Evolutionary conservation across 78 protist species (phyloP).

Genomic region (Corallochytrium limacisporum): DNA sequence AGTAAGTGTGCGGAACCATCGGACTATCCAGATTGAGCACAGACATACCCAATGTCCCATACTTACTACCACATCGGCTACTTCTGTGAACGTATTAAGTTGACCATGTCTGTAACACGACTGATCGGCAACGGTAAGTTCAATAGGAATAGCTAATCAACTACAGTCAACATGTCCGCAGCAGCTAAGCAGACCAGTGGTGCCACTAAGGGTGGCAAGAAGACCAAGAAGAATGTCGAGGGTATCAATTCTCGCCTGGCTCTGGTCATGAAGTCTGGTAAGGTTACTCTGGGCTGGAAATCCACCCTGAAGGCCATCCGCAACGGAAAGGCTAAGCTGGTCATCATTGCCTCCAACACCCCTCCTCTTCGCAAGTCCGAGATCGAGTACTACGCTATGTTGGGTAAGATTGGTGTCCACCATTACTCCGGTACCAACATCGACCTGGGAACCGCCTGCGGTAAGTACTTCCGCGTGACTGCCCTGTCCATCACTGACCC

Average conservation of each 20-base stretch:
- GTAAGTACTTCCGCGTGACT: slow-evolving; percentile 83
- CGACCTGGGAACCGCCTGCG: slow-evolving; percentile 98
- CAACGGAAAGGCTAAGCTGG: slow-evolving; percentile 69
- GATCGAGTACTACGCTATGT: slow-evolving; percentile 99
- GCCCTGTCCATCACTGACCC: slow-evolving; percentile 81
- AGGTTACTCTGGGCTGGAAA: slow-evolving; percentile 91
- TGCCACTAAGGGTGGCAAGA: no score
- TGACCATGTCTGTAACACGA: no score
- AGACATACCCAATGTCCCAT: no score
- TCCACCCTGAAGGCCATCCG: slow-evolving; percentile 84
- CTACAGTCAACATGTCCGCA: no score
- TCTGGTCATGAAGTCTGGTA: slow-evolving; percentile 97
- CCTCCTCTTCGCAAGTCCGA: slow-evolving; percentile 95
- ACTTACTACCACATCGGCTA: no score
- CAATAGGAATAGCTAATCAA: no score
- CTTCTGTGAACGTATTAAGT: no score
- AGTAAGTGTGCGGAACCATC: no score
- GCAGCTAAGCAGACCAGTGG: no score
- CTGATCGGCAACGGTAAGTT: no score
- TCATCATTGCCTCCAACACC: slow-evolving; percentile 91
- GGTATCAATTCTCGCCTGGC: slow-evolving; percentile 84
- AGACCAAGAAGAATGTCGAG: slow-evolving; percentile 42
- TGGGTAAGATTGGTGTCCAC: slow-evolving; percentile 86
- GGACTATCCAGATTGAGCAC: no score
- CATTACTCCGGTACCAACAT: slow-evolving; percentile 96